Evolutionary conservation across 768 basidiomycete species (phyloP), one percentile per base, ranked within the genome.

Genomic region (Xanthoconium stramineum): DNA sequence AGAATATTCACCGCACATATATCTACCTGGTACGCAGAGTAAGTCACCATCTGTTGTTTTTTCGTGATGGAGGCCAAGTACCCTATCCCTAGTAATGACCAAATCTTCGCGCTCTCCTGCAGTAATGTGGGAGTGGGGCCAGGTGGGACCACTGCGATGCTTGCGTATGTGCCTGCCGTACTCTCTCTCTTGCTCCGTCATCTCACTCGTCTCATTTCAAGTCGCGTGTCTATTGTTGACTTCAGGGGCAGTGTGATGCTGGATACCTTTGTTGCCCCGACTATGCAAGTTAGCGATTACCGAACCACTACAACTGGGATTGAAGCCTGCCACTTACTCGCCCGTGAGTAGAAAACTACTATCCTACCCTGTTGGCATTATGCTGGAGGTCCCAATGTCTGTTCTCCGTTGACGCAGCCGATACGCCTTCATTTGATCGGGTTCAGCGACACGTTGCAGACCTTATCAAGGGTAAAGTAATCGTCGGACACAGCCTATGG

Each of bases 401-500:
- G 30, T 52, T 57, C 38, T 49, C 38, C 32, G 44, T 17, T 42
- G 44, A 52, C 39, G 36, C 52, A 71, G 70, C 60, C 46, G 66
- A 72, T 13, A 81, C 58, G 78, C 84, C 46, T 70, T 62, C 75
- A 6, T 93, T 92, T 65, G 72, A 74, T 44, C 74, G 73, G n/a
- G 82, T 91, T 32, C 91, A 92, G 65, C 80, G 79, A 60, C 72
- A 77, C 35, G 82, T 90, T 39, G 84, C 87, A 2, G 80, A 78
- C 52, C 70, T 85, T 57, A 81, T 92, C 61, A 80, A 82, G 65
- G 85, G 81, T 51, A 89, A 88, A 68, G 76, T 88, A 38, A 69
- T 91, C 47, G 81, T 93, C 29, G 90, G 91, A 19, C 87, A 93
- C 70, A 76, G 82, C 65, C 75, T 91, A 15, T 93, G 89, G 89